A percentile compares a stretch with the other conserved stretches of the same genome.
Conservation (phyloP, 495 filamentous ascomycete genomes). For the Penicillium ucsense region DNA sequence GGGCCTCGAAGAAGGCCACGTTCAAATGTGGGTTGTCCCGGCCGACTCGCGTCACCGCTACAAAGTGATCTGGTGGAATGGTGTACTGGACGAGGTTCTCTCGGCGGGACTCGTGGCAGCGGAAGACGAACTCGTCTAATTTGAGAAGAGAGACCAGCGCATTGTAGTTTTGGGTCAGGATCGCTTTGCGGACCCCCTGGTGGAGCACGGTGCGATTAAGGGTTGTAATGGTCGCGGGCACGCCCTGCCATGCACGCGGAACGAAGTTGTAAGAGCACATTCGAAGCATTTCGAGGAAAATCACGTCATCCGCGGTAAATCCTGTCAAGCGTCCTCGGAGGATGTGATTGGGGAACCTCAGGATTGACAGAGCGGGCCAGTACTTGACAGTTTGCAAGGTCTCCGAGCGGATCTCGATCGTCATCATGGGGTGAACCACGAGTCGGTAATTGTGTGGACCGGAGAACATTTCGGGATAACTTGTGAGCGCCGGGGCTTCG, state of each 20-base stretch:
- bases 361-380: conserved; percentile 10
- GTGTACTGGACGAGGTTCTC: conserved; percentile 8
- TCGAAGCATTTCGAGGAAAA: conserved; percentile 30
- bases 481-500: not conserved
- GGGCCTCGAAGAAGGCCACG: conserved; percentile 19
- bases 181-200: conserved; percentile 26
- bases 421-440: conserved; percentile 13
- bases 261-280: conserved; percentile 15
- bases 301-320: conserved; percentile 7
- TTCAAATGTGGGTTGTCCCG: conserved; percentile 13
- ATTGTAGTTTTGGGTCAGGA: conserved; percentile 17
- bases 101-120: conserved; percentile 3
- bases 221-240: not conserved
- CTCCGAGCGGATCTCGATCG: conserved; percentile 8
- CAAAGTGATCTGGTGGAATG: conserved; percentile 22
- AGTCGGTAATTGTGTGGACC: conserved; percentile 13
- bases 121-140: conserved; percentile 29
- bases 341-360: conserved; percentile 15
- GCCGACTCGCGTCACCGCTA: conserved; percentile 15
- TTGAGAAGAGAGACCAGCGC: conserved; percentile 30
- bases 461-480: not conserved
- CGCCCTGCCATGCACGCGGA: not conserved
- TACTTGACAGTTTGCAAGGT: not conserved
- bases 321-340: conserved; percentile 17
- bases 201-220: conserved; percentile 24